Percentiles rank a stretch among this genome's conserved stretches.
Conservation (phyloP, 2,329 filamentous ascomycete species). For the Aspergillus chevalieri region DNA sequence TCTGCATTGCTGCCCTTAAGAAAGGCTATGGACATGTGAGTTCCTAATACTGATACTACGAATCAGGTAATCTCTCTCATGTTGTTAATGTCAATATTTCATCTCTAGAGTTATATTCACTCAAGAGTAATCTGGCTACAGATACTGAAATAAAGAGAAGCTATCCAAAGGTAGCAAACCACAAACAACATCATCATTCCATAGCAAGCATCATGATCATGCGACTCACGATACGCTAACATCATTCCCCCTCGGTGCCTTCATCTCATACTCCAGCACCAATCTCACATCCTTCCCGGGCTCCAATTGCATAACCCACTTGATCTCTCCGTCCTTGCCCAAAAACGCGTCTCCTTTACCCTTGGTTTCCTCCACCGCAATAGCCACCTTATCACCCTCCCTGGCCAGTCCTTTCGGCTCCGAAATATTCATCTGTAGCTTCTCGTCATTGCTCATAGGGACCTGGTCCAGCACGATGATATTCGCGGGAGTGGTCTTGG, state of each 20-base stretch:
- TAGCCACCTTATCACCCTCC: constrained; percentile 15
- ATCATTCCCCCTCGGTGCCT: constrained; percentile 40
- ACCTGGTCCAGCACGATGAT: constrained; percentile 28
- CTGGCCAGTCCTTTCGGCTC: constrained; percentile 22
- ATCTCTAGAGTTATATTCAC: no score
- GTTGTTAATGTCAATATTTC: no score
- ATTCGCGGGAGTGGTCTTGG: constrained; percentile 20
- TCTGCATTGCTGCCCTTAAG: no score
- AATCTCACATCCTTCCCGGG: constrained; percentile 54
- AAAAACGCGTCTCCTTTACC: constrained; percentile 50
- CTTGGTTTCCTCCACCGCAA: constrained; percentile 40
- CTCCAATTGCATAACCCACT: constrained; percentile 55
- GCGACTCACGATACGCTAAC: not conserved
- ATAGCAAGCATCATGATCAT: no score
- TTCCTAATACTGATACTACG: no score
- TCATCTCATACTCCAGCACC: constrained; percentile 56
- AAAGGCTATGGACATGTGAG: no score
- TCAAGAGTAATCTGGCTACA: no score
- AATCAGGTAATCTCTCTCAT: no score
- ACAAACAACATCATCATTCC: no score
- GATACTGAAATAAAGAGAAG: no score
- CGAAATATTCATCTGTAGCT: constrained; percentile 22
- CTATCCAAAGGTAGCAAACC: no score
- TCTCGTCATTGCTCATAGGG: constrained; percentile 27
- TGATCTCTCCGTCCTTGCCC: constrained; percentile 53